Percentiles rank a stretch among this genome's conserved stretches.
These are phyloP conservation scores for Sphagnum tenellum DNA, from an alignment of 225 moss, liverwort and hornwort species.

Conservation along the genomic window DNA sequence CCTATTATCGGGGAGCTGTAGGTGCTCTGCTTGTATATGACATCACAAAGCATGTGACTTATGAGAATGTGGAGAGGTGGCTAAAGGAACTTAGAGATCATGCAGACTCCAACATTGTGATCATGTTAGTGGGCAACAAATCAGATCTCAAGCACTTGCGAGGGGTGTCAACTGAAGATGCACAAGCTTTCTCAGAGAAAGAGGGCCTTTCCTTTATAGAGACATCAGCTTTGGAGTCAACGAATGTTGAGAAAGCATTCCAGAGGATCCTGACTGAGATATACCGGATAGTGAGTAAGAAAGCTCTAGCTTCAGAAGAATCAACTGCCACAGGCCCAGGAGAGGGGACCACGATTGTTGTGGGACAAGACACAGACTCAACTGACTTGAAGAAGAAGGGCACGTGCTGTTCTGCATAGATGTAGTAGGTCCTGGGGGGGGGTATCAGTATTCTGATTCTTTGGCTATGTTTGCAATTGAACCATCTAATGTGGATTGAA, in stretches of 20 bases:
- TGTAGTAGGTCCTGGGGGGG: no score
- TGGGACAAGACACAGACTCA: no score
- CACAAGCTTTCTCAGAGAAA: slow-evolving; percentile 47
- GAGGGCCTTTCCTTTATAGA: slow-evolving; percentile 48
- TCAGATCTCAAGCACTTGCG: slow-evolving; percentile 38
- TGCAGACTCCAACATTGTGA: slow-evolving; percentile 46
- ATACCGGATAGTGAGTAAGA: slow-evolving; percentile 57
- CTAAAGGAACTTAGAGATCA: slow-evolving; percentile 50
- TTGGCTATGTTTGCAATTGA: no score
- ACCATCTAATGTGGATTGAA: no score
- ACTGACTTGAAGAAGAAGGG: no score
- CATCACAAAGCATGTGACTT: slow-evolving; percentile 48
- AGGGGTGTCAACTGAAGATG: slow-evolving; percentile 46
- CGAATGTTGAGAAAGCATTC: slow-evolving; percentile 48
- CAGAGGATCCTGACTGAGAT: slow-evolving; percentile 45
- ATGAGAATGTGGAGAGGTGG: slow-evolving; percentile 53
- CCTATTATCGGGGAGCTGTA: slow-evolving; percentile 52
- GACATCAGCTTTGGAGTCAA: slow-evolving; percentile 50
- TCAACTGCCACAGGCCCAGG: no score
- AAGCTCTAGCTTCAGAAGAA: slow-evolving; percentile 46
- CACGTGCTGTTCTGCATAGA: no score
- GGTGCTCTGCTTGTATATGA: slow-evolving; percentile 60
- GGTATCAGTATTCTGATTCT: no score
- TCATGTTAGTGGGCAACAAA: slow-evolving; percentile 52
- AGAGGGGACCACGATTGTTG: no score